phyloP scores from a whole-genome alignment of 106 monocot species.

The Gastrodia elata region DNA sequence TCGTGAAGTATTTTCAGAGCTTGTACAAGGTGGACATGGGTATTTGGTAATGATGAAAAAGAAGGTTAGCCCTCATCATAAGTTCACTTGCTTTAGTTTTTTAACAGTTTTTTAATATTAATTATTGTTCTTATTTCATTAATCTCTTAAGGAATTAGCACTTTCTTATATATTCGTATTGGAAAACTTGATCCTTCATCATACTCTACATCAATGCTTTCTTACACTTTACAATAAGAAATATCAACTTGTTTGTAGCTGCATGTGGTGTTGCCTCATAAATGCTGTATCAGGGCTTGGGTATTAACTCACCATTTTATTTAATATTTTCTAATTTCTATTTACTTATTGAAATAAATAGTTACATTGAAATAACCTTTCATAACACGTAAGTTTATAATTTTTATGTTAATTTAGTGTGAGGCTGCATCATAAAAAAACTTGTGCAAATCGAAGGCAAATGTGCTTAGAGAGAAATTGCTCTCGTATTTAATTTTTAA shows the following conservation, averaged over 20 bases:
- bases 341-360: neutral
- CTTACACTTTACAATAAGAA: neutral
- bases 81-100: neutral
- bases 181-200: neutral
- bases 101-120: constrained; percentile 2
- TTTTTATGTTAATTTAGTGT: too few relatives aligned
- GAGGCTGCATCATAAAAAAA: too few relatives aligned
- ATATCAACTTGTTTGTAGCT: neutral
- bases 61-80: constrained; percentile 37
- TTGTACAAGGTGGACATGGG: constrained; percentile 96
- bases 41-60: constrained; percentile 99
- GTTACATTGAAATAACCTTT: neutral
- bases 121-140: neutral
- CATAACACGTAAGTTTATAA: neutral
- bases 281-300: neutral
- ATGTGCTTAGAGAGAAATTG: too few relatives aligned
- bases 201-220: neutral
- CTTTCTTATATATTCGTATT: neutral
- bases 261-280: neutral
- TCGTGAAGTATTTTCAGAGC: constrained; percentile 91
- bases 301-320: neutral
- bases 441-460: too few relatives aligned
- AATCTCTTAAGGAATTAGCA: neutral
- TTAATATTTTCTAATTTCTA: neutral
- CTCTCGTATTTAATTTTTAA: too few relatives aligned